Evolutionary conservation across 129 eudicot species (phyloP), one percentile per base, ranked within the genome.

Genomic region (Heracleum sosnowskyi): DNA sequence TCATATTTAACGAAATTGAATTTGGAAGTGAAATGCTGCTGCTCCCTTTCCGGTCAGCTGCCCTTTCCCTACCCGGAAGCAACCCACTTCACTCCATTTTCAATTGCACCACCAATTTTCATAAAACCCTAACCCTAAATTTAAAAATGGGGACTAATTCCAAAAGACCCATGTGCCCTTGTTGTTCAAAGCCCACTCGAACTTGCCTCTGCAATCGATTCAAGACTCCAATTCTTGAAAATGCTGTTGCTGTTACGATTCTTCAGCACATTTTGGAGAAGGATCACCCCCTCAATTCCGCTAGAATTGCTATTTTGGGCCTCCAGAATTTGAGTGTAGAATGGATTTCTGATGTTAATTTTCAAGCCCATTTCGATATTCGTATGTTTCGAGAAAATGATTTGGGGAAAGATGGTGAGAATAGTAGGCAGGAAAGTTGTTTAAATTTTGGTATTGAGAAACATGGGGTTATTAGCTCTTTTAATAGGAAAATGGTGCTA

Each of bases 211-310:
- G 99, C 83, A 73, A 82, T 63, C 82, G 97, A 26, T 74, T 95
- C 62, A 90, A 84, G 71, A 76, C 88, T 78, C 94, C 96, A 42
- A 39, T 28, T 69, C 89, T 90, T 57, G 83, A 90, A 0, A 95
- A 92, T 92, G 60, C 89, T 20, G 87, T 95, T n/a, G 82, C 90
- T 34, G 86, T 95, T 84, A 92, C 95, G 69, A 81, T 92, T 81
- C 88, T 95, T 42, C 97, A 95, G 79, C 99, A 95, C 84, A 86
- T 80, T 26, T 76, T 83, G 13, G 99, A 95, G 87, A 88, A 87
- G 78, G 92, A 86, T 39, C 97, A 95, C 81, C 97, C 96, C 17
- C 92, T 95, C 7, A 95, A 95, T 86, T 90, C 99, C 51, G 81
- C 97, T 18, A 85, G 83, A 79, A 92, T 95, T 39, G 99, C 97